Base-by-base conservation (phyloP, 2,329 filamentous ascomycete species). In the Chalara sp. region DNA sequence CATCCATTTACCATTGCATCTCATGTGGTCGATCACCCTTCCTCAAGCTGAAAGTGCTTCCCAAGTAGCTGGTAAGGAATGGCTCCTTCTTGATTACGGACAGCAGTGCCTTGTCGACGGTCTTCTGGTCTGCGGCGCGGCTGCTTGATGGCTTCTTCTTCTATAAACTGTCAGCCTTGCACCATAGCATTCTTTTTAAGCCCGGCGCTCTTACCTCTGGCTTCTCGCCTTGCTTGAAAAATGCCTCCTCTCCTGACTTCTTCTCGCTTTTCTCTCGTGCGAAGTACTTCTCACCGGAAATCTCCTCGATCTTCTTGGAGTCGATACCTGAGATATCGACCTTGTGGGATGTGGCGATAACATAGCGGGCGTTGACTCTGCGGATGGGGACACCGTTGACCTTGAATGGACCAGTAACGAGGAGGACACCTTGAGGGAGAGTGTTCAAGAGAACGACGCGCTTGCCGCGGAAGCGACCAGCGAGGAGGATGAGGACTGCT, bases 161-260 rank as follows among this genome's bases (percentile, higher is more conserved):
- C 91, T 96, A 72, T 75, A 21, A 21, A 21, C 21, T 21, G 21
- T 21, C 21, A 21, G 21, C 21, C 21, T 21, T 21, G 21, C 21
- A 21, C 21, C 21, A 21, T 11, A 6, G 45, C 32, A 11, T 39
- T 21, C 35, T 39, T 31, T 28, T 21, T 49, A 67, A 35, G 8
- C 8, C 35, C 35, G 40, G 40, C 4, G 7, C 40, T 43, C 21
- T 63, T 83, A 96, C 90, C 89, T 96, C 82, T 72, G 89, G 80
- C 85, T 95, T 95, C 86, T 96, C 91, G 75, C 91, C 83, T 83
- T 96, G 90, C 84, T 93, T 91, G 86, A 97, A 96, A 85, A 99
- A 99, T 73, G 91, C 89, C 73, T 96, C 92, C 83, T 99, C 92
- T 68, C 86, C 84, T 67, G 88, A 86, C 87, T 96, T 96, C 81